Base-by-base conservation (phyloP, 2,329 filamentous ascomycete species). In the Colletotrichum lindemuthianum region DNA sequence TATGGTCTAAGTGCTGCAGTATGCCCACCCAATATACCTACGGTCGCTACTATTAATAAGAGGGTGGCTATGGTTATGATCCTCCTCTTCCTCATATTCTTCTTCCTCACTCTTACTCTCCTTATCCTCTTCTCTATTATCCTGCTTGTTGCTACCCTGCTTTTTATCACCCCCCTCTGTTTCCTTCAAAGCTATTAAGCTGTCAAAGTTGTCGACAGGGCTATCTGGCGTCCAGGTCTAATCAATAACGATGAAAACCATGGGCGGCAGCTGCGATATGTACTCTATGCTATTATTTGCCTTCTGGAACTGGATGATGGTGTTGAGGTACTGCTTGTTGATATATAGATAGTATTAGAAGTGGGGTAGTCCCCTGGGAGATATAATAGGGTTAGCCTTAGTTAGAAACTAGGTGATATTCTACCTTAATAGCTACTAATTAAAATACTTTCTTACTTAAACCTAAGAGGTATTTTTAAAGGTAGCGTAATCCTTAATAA, bases 401-500 rank as follows among this genome's bases (percentile, higher is more conserved):
- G 12, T 8, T 10, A 37, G 11, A 0, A n/a, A 10, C 24, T 7
- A 2, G 10, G 52, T 15, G 2, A 60, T 15, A 12, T 41, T 37
- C 16, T 57, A 44, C 16, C 16, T 39, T 4, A 36, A 39, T 5
- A 57, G 37, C 54, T 36, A 48, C 6, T 33, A 32, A 33, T 40
- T 16, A 16, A 57, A 57, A 24, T 41, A 36, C 2, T 8, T 37
- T 9, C 54, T 57, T 3, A 52, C 47, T 5, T 59, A 45, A 8
- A 32, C 11, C 40, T 33, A 44, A 2, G 57, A 57, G 13, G 57
- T 57, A 43, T 49, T 49, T 10, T 63, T 47, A 1, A 68, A 51
- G 6, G 50, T 58, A 11, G 39, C 34, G 13, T 9, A 44, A 50
- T 68, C 67, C 16, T 63, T 45, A 2, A 68, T 39, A 6, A 67